phyloP scores from a whole-genome alignment of 345 rosid genomes.

The Salix koriyanagi region DNA sequence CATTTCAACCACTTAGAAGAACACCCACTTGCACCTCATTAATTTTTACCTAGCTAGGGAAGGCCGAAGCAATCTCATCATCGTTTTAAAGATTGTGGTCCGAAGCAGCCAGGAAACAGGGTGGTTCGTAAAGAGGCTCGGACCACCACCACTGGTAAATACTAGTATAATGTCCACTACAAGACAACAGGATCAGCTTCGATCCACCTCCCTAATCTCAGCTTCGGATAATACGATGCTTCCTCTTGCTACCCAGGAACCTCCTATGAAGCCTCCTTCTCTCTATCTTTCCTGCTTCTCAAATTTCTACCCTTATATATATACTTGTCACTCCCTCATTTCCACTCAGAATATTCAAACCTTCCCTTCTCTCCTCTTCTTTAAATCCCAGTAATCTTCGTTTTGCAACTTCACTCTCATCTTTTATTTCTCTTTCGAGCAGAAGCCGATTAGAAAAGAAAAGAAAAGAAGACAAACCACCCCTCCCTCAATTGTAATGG shows the following conservation, averaged over 20 bases:
- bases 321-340: conserved; percentile 11
- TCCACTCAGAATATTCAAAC: conserved; percentile 26
- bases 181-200: background rate
- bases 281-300: background rate
- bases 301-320: background rate
- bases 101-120: too few species aligned
- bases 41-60: too few species aligned
- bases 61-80: too few species aligned
- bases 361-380: background rate
- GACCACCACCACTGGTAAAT: too few species aligned
- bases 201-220: background rate
- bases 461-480: background rate
- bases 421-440: too few species aligned
- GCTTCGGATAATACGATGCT: conserved; percentile 14
- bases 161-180: background rate
- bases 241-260: conserved; percentile 32
- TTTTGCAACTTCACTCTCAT: background rate
- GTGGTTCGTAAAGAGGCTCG: too few species aligned
- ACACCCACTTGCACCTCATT: too few species aligned
- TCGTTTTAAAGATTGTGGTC: too few species aligned
- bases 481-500: conserved; percentile 12
- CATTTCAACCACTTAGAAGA: too few species aligned
- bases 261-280: conserved; percentile 10
- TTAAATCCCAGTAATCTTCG: background rate
- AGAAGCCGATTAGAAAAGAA: background rate